Evolutionary conservation across 257 asterid species (phyloP), one percentile per base, ranked within the genome.

Genomic region (Scutellaria barbata): DNA sequence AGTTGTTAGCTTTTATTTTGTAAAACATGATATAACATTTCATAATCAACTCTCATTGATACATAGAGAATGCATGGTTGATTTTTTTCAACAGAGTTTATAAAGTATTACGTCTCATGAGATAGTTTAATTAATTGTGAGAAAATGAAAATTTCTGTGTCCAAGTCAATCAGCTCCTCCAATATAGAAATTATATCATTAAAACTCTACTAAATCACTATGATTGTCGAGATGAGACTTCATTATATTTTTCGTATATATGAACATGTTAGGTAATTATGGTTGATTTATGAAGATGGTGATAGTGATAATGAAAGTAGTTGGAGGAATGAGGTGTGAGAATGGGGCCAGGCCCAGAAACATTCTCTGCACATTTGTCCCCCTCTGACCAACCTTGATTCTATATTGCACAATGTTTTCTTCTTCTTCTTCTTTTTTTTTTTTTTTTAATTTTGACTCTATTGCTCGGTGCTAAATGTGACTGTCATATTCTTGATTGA

Each of bases 361-460:
- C 80, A 79, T 79, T 79, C 77, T 59, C 80, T 63, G 74, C 63
- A 68, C 56, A 68, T 37, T 47, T 74, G 79, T 85, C 82, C 52
- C 76, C 79, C 82, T 74, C 74, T 81, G 25, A 22, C 25, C 0
- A 22, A 45, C 54, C 33, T 13, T 8, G 12, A 0, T 40, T 74
- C 56, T 6, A 64, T 13, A 42, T 63, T 63, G 5, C 45, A n/a
- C 9, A 42, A 35, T 11, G 10, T 1, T 3, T 46, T 30, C 4
- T 16, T 30, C 37, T 25, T 22, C 7, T 13, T 59, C 9, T 10
- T 0, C 14, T 1, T 30, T 30, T 25, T 25, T 25, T 3, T 25
- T 3, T 3, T 1, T 3, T 25, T 30, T 30, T 0, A 30, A 30
- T 30, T 4, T 30, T 30, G 35, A 30, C 0, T 22, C 25, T 22